Evolutionary conservation across 1,139 yeast species (phyloP).

Genomic region (Hansenula sp.): DNA sequence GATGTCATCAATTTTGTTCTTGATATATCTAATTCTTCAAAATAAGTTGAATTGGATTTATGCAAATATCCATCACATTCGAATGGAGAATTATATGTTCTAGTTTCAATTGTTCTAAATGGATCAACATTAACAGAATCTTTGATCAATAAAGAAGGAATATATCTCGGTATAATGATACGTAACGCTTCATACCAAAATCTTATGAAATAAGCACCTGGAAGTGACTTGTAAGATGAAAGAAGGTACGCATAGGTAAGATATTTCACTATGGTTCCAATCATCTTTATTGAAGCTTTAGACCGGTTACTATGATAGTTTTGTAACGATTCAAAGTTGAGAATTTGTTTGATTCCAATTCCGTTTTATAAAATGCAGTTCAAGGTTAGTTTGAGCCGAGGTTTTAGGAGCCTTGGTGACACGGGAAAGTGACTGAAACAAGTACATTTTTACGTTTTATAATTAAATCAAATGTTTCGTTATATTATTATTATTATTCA

Average conservation of each 20-base stretch:
- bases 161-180: constrained; percentile 33
- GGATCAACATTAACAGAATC: too few species aligned
- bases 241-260: constrained; percentile 7
- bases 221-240: constrained; percentile 52
- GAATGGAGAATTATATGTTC: constrained; percentile 65
- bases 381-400: too few species aligned
- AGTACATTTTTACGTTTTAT: too few species aligned
- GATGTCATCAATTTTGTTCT: constrained; percentile 60
- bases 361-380: too few species aligned
- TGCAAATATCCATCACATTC: constrained; percentile 87
- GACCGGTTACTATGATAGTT: too few species aligned
- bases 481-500: too few species aligned
- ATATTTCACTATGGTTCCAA: constrained; percentile 9
- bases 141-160: constrained; percentile 13
- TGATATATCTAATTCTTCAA: constrained; percentile 78
- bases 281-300: too few species aligned
- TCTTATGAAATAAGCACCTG: constrained; percentile 62
- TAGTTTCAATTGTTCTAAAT: constrained; percentile 25
- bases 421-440: too few species aligned
- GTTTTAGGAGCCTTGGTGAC: too few species aligned
- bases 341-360: too few species aligned
- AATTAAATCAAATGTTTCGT: too few species aligned
- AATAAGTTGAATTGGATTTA: constrained; percentile 84
- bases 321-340: too few species aligned
- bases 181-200: constrained; percentile 50